Conservation (phyloP, 2,329 filamentous ascomycete species). For the Aspergillus puulaauensis region DNA sequence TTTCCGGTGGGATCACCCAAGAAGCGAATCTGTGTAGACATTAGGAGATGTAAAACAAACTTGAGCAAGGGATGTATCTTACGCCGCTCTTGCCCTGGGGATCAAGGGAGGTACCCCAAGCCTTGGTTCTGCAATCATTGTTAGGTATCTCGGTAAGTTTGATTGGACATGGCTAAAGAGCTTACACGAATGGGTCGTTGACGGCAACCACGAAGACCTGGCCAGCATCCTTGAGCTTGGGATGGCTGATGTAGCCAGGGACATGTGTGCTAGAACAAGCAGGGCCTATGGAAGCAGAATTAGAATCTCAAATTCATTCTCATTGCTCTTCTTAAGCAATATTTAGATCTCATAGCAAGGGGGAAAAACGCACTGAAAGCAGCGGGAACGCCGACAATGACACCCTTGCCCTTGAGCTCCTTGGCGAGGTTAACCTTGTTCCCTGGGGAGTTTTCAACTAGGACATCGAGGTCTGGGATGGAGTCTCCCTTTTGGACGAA, state of each 20-base stretch:
- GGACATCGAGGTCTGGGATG: conserved; percentile 72
- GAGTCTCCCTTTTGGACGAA: conserved; percentile 74
- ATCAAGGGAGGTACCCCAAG: conserved; percentile 78
- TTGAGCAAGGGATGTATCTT: conserved; percentile 40
- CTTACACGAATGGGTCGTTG: conserved; percentile 93
- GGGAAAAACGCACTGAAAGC: conserved; percentile 60
- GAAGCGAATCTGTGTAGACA: conserved; percentile 71
- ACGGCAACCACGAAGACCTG: conserved; percentile 87
- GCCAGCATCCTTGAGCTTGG: conserved; percentile 74
- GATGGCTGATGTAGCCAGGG: conserved; percentile 80
- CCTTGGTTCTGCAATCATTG: conserved; percentile 69
- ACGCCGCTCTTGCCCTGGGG: conserved; percentile 73
- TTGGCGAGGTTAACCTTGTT: conserved; percentile 86
- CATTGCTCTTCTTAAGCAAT: neutral
- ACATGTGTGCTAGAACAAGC: conserved; percentile 70
- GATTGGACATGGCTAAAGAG: conserved; percentile 15
- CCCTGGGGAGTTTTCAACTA: conserved; percentile 82
- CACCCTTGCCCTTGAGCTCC: conserved; percentile 72
- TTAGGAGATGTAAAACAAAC: neutral
- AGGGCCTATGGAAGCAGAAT: conserved; percentile 45
- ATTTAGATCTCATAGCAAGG: neutral
- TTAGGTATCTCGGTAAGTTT: conserved; percentile 1
- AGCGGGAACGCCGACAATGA: conserved; percentile 83
- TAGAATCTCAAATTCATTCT: neutral
- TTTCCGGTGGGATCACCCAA: conserved; percentile 75